Percentiles rank a stretch among this genome's conserved stretches.
Evolutionary conservation across 2,329 filamentous ascomycete genomes (phyloP).

Genomic region (Aureobasidium mangrovei): DNA sequence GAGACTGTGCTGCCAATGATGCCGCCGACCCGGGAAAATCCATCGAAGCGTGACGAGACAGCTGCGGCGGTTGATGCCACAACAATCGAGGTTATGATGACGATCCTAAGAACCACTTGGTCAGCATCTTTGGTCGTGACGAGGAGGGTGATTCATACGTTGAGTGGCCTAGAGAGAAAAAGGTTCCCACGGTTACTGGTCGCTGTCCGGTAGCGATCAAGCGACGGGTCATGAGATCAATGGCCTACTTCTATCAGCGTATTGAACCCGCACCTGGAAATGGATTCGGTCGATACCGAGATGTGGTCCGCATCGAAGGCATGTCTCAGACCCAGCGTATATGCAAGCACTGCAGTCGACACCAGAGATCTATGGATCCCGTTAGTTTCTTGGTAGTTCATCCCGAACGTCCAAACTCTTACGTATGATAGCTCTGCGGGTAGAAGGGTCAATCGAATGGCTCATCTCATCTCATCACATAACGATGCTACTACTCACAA

Average conservation of each 20-base stretch:
- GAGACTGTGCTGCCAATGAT: conserved; percentile 86
- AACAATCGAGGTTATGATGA: conserved; percentile 80
- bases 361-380: conserved; percentile 47
- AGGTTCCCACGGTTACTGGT: conserved; percentile 87
- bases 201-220: conserved; percentile 76
- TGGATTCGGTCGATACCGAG: conserved; percentile 34
- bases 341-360: conserved; percentile 74
- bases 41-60: conserved; percentile 69
- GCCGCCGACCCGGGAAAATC: conserved; percentile 70
- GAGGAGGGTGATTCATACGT: conserved; percentile 40
- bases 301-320: conserved; percentile 97
- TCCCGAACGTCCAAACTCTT: neutral
- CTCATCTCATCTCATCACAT: neutral
- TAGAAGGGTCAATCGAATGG: neutral
- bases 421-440: conserved; percentile 9
- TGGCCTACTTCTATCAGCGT: conserved; percentile 45
- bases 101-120: conserved; percentile 46
- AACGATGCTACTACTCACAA: conserved; percentile 33
- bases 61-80: conserved; percentile 86
- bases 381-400: conserved; percentile 11
- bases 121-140: neutral
- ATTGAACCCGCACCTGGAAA: neutral
- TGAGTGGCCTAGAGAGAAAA: conserved; percentile 87
- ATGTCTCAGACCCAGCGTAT: conserved; percentile 82
- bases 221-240: conserved; percentile 88